phyloP scores from a whole-genome alignment of 495 filamentous ascomycete species.

The Lindgomyces ingoldianus region DNA sequence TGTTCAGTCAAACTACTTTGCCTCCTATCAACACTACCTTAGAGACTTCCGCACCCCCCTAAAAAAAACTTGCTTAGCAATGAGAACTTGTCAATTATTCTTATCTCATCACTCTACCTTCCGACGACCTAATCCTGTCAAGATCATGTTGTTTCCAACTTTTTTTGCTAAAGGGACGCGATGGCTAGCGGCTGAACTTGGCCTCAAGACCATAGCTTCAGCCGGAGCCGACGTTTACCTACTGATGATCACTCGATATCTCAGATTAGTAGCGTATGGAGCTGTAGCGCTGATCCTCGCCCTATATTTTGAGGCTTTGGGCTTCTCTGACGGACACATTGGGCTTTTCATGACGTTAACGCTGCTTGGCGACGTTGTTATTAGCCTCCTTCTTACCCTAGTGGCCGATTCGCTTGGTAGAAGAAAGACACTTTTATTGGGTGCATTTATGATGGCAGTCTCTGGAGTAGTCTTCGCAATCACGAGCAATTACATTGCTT shows the following conservation, averaged over 20 bases:
- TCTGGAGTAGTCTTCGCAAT: conserved; percentile 70
- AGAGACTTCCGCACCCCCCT: no score
- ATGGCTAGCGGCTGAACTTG: conserved; percentile 31
- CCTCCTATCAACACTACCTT: no score
- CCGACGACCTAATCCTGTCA: not conserved
- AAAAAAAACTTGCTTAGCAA: no score
- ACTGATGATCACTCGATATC: conserved; percentile 71
- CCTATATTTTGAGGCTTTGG: conserved; percentile 65
- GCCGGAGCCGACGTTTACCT: conserved; percentile 45
- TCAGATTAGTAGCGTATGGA: conserved; percentile 80
- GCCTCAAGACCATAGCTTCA: conserved; percentile 22
- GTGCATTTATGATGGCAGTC: conserved; percentile 66
- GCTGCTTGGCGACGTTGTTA: conserved; percentile 73
- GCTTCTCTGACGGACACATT: conserved; percentile 68
- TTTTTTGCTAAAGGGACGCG: not conserved
- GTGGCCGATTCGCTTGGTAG: conserved; percentile 75
- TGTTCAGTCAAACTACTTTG: no score
- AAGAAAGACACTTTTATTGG: conserved; percentile 65
- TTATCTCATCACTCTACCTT: not conserved
- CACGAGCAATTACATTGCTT: conserved; percentile 69
- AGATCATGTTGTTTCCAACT: not conserved
- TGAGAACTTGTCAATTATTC: not conserved
- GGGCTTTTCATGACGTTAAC: conserved; percentile 90
- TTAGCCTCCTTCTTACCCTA: conserved; percentile 74
- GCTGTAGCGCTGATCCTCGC: conserved; percentile 74